Percentiles rank a stretch among this genome's conserved stretches.
phyloP scores from a whole-genome alignment of 2,329 filamentous ascomycete genomes.

The Paecilomyces variotii region DNA sequence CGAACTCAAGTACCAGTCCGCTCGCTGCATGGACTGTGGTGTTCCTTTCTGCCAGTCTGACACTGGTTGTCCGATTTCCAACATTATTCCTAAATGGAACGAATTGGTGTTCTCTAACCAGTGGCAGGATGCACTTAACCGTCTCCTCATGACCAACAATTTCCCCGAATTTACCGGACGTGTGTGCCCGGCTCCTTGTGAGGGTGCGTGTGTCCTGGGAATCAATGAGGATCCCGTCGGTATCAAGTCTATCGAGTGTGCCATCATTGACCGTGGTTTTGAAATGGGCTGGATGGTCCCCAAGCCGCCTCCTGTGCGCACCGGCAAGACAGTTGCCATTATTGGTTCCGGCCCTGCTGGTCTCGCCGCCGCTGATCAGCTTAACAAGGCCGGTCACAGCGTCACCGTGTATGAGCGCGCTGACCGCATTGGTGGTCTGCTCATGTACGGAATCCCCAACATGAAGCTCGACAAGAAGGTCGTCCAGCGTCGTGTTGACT shows the following conservation, averaged over 20 bases:
- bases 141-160: slow-evolving; percentile 93
- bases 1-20: slow-evolving; percentile 92
- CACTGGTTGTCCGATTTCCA: slow-evolving; percentile 88
- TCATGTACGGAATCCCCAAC: slow-evolving; percentile 99
- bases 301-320: slow-evolving; percentile 65
- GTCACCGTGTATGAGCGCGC: slow-evolving; percentile 91
- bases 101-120: slow-evolving; percentile 61
- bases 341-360: slow-evolving; percentile 90
- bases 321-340: slow-evolving; percentile 79
- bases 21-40: slow-evolving; percentile 97
- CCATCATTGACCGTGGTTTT: slow-evolving; percentile 94
- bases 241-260: slow-evolving; percentile 97
- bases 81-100: slow-evolving; percentile 97
- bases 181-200: slow-evolving; percentile 92
- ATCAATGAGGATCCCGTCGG: slow-evolving; percentile 97
- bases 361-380: slow-evolving; percentile 82
- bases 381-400: slow-evolving; percentile 82
- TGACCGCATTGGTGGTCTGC: slow-evolving; percentile 79
- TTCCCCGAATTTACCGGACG: slow-evolving; percentile 97
- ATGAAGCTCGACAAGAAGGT: slow-evolving; percentile 99
- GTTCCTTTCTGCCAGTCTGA: slow-evolving; percentile 98
- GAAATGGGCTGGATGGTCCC: slow-evolving; percentile 98
- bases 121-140: slow-evolving; percentile 87
- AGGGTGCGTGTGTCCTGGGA: slow-evolving; percentile 89
- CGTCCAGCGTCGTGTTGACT: slow-evolving; percentile 88